Conservation (phyloP, 768 basidiomycete species). For the Strobilomyces echinocephalus region DNA sequence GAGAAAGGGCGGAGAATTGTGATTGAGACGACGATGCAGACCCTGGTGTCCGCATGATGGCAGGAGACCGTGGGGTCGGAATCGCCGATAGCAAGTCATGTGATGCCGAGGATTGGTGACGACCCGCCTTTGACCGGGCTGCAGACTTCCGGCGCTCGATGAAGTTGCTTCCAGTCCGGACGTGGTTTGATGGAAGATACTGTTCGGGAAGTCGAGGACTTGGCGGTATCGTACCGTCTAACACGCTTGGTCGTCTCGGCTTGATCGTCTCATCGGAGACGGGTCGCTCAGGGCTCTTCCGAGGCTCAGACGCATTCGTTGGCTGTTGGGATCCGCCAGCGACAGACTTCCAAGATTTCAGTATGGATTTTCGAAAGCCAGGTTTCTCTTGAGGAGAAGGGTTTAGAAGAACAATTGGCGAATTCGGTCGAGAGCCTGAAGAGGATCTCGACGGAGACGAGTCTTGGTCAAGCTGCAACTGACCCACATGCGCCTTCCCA, state of each 20-base stretch:
- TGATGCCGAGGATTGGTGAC: slow-evolving; percentile 27
- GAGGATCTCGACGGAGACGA: slow-evolving; percentile 31
- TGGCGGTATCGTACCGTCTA: slow-evolving; percentile 49
- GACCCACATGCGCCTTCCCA: slow-evolving; percentile 35
- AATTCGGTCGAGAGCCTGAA: slow-evolving; percentile 29
- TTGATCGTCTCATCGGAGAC: slow-evolving; percentile 34
- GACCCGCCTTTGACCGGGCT: slow-evolving; percentile 17
- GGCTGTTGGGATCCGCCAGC: slow-evolving; percentile 32
- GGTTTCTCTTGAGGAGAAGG: slow-evolving; percentile 38
- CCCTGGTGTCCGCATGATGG: slow-evolving; percentile 12
- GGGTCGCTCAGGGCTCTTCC: slow-evolving; percentile 38
- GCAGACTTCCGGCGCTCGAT: slow-evolving; percentile 26
- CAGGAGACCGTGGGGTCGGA: slow-evolving; percentile 10
- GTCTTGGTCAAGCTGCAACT: slow-evolving; percentile 65
- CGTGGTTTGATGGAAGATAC: slow-evolving; percentile 34
- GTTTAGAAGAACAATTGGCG: slow-evolving; percentile 17
- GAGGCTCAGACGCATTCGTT: slow-evolving; percentile 30
- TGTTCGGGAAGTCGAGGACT: slow-evolving; percentile 60
- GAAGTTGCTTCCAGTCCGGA: slow-evolving; percentile 29
- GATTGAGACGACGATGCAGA: slow-evolving; percentile 30
- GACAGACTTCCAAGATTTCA: slow-evolving; percentile 59
- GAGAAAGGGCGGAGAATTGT: slow-evolving; percentile 20
- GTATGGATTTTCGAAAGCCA: slow-evolving; percentile 61
- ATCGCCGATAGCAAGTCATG: slow-evolving; percentile 25
- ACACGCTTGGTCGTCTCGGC: slow-evolving; percentile 43